Evolutionary conservation across 148 eudicot genomes (phyloP), one percentile per base, ranked within the genome.

Genomic region (Polygonum aviculare): DNA sequence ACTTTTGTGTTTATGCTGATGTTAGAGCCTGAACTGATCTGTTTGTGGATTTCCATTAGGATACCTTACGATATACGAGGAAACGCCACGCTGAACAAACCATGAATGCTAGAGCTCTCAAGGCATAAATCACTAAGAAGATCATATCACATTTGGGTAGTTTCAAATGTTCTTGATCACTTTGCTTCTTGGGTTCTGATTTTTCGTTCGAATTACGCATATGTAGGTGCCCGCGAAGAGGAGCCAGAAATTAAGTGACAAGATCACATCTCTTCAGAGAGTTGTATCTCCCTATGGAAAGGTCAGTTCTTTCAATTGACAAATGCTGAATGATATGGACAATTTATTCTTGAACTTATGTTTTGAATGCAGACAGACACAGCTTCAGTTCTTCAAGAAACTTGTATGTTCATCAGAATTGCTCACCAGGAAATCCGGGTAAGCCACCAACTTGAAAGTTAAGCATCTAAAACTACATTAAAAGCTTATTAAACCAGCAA

Each of bases 201-300:
- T n/a, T 54, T 54, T 54, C n/a, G 60, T 54, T 18, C 1, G 60
- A 51, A 12, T 51, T 51, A 51, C 18, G 55, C 55, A n/a, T 54
- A 8, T 54, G 26, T n/a, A 54, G 60, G 60, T n/a, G 60, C 60
- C 60, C n/a, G 5, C 26, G 10, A 86, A 78, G 77, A 83, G 84
- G 77, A 85, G 90, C 78, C 89, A 88, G 48, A 88, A 86, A 75
- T 77, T 88, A 45, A 85, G 85, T 67, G 88, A 88, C 77, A 86
- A 74, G 75, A 85, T 88, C 77, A 76, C 85, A 38, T 85, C 87
- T 48, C 92, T 88, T 6, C 92, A 88, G 22, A 86, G 86, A 77
- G 77, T 88, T 59, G 92, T 88, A 71, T 88, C 87, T 35, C 92
- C 92, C 75, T 88, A 87, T 63, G 92, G 92, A 76, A 88, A 88